Evolutionary conservation across 1,139 yeast genomes (phyloP).

Genomic region (Saccharomyces uvarum): DNA sequence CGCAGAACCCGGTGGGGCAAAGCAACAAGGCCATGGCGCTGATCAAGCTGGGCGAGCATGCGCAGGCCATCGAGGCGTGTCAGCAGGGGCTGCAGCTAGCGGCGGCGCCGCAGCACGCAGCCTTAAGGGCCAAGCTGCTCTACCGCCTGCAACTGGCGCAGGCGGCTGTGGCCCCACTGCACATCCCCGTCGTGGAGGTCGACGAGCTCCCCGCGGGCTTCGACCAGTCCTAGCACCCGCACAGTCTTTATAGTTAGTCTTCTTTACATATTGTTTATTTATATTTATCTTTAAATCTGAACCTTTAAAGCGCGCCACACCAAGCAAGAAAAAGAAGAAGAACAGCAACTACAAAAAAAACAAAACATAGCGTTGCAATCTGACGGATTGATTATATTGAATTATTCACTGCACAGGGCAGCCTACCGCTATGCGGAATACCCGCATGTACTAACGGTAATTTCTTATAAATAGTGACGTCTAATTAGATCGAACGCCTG

Average conservation of each 20-base stretch:
- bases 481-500: no score
- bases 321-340: no score
- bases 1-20: constrained; percentile 53
- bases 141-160: constrained; percentile 52
- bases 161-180: constrained; percentile 21
- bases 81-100: constrained; percentile 44
- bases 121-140: constrained; percentile 43
- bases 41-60: constrained; percentile 47
- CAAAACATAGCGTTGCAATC: no score
- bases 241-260: no score
- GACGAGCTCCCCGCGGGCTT: constrained; percentile 41
- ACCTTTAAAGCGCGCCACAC: no score
- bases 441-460: no score
- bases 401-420: no score
- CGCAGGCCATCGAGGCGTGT: constrained; percentile 56
- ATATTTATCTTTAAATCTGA: no score
- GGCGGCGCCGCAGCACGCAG: constrained; percentile 11
- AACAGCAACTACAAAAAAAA: no score
- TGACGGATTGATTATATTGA: no score
- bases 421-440: no score
- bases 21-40: constrained; percentile 77
- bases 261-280: constrained; percentile 4
- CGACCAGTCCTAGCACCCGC: constrained; percentile 5
- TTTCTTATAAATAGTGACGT: no score
- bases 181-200: constrained; percentile 40